Evolutionary conservation across 2,329 filamentous ascomycete genomes (phyloP).

Genomic region (Sporothrix schenckii): DNA sequence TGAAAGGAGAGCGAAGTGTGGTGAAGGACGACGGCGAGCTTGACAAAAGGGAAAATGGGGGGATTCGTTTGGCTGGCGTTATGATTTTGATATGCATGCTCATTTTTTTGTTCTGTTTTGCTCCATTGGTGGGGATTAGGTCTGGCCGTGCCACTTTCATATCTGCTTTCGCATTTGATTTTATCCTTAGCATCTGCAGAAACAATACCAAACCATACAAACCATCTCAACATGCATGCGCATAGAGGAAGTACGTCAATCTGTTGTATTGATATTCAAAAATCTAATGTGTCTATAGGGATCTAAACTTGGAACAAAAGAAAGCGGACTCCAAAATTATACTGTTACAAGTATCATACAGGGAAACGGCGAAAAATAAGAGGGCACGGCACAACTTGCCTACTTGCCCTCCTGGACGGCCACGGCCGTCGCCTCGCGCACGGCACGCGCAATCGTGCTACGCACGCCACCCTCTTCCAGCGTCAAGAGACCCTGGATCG

Average conservation of each 20-base stretch:
- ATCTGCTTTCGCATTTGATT: neutral
- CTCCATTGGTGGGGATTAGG: neutral
- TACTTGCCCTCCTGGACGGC: slow-evolving; percentile 45
- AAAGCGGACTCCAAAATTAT: neutral
- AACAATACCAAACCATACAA: neutral
- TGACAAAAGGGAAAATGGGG: neutral
- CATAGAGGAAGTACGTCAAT: neutral
- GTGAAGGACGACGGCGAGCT: neutral
- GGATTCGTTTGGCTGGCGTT: neutral
- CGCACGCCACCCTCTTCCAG: slow-evolving; percentile 73
- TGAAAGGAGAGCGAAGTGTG: neutral
- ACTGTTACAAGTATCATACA: slow-evolving; percentile 21
- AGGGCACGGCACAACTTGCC: too few relatives aligned
- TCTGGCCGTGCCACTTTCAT: neutral
- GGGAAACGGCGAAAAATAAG: neutral
- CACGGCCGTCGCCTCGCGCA: slow-evolving; percentile 70
- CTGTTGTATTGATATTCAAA: neutral
- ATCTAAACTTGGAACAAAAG: slow-evolving; percentile 18
- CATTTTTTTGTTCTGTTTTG: neutral
- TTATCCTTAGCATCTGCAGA: neutral
- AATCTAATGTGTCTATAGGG: neutral
- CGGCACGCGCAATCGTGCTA: slow-evolving; percentile 67
- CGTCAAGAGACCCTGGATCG: slow-evolving; percentile 71
- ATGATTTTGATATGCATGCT: neutral
- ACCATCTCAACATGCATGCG: neutral